phyloP scores from a whole-genome alignment of 2,329 filamentous ascomycete genomes.

The Rhynchosporium secalis region DNA sequence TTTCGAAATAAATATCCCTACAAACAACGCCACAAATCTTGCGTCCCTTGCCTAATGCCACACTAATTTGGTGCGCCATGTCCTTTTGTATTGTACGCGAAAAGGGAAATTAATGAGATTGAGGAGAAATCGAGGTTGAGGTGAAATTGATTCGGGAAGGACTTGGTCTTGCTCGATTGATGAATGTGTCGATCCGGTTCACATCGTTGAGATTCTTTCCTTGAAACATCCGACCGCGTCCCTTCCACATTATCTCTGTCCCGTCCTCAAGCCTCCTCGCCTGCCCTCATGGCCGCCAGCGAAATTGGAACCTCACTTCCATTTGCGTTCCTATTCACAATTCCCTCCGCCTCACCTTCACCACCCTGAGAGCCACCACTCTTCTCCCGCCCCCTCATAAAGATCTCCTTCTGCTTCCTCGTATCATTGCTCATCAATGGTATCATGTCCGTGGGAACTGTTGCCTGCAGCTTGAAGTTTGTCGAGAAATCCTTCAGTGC shows the following conservation, averaged over 20 bases:
- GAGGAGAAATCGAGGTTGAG: background rate
- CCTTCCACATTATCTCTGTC: background rate
- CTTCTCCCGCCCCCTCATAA: background rate
- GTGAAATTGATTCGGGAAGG: background rate
- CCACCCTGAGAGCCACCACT: too few relatives aligned
- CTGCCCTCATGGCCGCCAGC: background rate
- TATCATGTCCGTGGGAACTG: background rate
- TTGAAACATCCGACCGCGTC: background rate
- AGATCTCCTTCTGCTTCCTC: slow-evolving; percentile 2
- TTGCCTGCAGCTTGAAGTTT: slow-evolving; percentile 11
- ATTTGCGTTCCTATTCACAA: background rate
- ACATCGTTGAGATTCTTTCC: background rate
- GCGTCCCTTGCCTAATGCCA: background rate
- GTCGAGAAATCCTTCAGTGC: slow-evolving; percentile 5
- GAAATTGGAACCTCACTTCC: background rate
- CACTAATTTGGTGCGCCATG: background rate
- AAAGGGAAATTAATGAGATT: too few relatives aligned
- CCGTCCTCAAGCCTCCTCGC: background rate
- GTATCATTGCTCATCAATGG: background rate
- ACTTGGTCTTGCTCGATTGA: background rate
- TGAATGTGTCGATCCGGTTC: background rate
- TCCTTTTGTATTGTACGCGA: background rate
- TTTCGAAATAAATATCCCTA: too few relatives aligned
- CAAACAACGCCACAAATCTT: background rate
- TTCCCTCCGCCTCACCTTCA: background rate